Conservation (phyloP, 192 early-diverging fungal species). For the Coemansia sp. region DNA sequence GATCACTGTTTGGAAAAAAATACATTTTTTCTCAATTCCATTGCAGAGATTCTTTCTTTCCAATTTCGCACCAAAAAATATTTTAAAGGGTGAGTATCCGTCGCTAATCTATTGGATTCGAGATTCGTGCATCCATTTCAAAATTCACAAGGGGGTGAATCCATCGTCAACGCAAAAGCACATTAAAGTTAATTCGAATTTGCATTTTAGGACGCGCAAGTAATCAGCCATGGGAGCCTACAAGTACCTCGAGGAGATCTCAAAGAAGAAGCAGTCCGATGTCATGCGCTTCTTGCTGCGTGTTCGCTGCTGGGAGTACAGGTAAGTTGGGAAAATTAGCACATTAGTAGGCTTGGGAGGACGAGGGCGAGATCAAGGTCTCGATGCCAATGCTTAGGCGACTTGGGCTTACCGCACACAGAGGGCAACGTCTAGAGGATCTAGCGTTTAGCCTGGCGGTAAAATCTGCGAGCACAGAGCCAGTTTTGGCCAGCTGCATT, state of each 20-base stretch:
- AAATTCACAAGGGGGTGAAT: background rate
- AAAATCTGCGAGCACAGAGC: constrained; percentile 53
- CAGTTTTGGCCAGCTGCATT: constrained; percentile 38
- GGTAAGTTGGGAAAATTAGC: constrained; percentile 49
- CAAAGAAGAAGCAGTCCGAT: constrained; percentile 99
- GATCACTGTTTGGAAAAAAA: constrained; percentile 4
- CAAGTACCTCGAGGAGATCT: constrained; percentile 92
- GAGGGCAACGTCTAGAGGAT: background rate
- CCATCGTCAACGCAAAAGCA: background rate
- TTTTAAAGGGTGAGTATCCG: constrained; percentile 15
- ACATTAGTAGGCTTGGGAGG: background rate
- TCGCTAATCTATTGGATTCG: constrained; percentile 4
- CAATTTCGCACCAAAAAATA: constrained; percentile 30
- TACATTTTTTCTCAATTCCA: background rate
- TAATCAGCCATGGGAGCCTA: constrained; percentile 67
- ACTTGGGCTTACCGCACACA: constrained; percentile 50
- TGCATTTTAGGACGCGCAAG: constrained; percentile 9
- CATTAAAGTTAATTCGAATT: background rate
- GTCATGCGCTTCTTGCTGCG: constrained; percentile 98
- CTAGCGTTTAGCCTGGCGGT: constrained; percentile 2
- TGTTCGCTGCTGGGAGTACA: constrained; percentile 97
- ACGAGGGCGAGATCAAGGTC: constrained; percentile 30
- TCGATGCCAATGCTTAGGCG: constrained; percentile 51
- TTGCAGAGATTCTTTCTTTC: constrained; percentile 28
- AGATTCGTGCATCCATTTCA: constrained; percentile 6